These are phyloP conservation scores for Coccomyxa sp. DNA, from an alignment of 139 green algal genomes.

Conservation along the genomic window DNA sequence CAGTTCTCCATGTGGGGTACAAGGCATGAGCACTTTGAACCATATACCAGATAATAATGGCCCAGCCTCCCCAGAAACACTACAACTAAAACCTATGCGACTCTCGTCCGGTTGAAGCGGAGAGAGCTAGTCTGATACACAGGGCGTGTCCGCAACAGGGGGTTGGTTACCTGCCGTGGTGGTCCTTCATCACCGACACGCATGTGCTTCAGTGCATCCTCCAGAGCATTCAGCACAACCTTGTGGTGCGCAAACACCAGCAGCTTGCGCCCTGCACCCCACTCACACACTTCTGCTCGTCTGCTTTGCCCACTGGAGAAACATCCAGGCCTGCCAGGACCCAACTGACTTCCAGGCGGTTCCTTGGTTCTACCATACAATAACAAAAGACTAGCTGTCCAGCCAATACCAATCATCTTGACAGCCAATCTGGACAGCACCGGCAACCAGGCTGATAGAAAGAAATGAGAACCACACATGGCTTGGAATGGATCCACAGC, in stretches of 20 bases:
- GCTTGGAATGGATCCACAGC: too few relatives aligned
- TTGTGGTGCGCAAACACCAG: constrained; percentile 66
- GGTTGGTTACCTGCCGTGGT: too few relatives aligned
- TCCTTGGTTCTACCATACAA: neutral
- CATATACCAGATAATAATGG: too few relatives aligned
- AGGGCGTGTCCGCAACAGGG: too few relatives aligned
- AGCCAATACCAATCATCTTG: neutral
- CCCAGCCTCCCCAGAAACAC: too few relatives aligned
- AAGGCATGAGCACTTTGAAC: too few relatives aligned
- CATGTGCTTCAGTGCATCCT: neutral
- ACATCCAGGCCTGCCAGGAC: neutral
- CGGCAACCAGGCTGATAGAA: neutral
- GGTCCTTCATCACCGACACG: too few relatives aligned
- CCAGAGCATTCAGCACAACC: constrained; percentile 36
- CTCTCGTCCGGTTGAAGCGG: too few relatives aligned
- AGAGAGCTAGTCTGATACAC: too few relatives aligned
- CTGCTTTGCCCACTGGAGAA: neutral
- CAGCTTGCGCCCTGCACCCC: constrained; percentile 35
- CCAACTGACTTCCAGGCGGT: neutral
- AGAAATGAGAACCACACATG: neutral
- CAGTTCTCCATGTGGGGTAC: too few relatives aligned
- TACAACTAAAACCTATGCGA: too few relatives aligned
- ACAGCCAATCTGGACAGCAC: neutral
- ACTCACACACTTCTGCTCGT: neutral
- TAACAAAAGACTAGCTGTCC: neutral